Conservation (phyloP, 148 eudicot species). For the Rhododendron griersonianum region DNA sequence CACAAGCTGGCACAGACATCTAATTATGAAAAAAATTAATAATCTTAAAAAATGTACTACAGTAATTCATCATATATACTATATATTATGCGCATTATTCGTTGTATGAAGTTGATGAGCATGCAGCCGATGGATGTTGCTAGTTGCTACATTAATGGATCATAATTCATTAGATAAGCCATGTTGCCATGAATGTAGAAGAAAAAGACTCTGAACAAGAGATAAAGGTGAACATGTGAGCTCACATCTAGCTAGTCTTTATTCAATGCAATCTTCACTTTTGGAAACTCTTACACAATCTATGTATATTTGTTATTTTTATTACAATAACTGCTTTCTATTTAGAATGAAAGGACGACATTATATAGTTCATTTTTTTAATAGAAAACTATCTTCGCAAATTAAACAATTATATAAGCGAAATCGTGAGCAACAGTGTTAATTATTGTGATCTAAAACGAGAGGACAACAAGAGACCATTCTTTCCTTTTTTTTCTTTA, state of each 20-base stretch:
- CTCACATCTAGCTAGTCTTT: not conserved
- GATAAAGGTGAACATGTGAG: not conserved
- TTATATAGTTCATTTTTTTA: too few relatives aligned
- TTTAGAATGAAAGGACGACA: not conserved
- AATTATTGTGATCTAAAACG: not conserved
- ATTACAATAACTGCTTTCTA: not conserved
- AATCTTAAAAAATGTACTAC: not conserved
- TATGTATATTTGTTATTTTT: not conserved
- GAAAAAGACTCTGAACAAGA: not conserved
- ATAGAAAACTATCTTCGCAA: too few relatives aligned
- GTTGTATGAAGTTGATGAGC: too few relatives aligned
- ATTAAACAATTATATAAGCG: not conserved
- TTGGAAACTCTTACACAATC: not conserved
- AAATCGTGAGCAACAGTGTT: not conserved
- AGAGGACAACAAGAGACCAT: not conserved
- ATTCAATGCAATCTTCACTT: not conserved
- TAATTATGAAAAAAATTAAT: too few relatives aligned
- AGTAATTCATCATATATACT: too few relatives aligned
- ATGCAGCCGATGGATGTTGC: not conserved
- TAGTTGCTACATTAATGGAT: not conserved
- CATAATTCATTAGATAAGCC: not conserved
- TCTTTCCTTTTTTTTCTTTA: too few relatives aligned
- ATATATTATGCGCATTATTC: not conserved
- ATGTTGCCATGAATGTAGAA: not conserved
- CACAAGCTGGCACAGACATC: too few relatives aligned